Base-by-base conservation (phyloP, 371 early-diverging fungal species). In the Apophysomyces variabilis region DNA sequence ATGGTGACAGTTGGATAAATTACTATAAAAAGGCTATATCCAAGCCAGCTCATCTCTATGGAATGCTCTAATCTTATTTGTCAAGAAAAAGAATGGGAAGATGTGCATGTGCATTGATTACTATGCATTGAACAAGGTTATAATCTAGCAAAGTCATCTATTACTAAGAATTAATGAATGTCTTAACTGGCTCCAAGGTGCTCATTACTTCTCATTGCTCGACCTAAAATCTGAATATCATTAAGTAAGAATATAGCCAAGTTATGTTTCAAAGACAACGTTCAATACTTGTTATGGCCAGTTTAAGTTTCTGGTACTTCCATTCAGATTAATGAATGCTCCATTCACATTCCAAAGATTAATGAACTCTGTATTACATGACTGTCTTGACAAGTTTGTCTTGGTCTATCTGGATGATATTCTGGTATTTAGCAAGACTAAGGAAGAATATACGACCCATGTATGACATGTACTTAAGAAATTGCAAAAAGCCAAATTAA, bases 81-180 rank as follows among this genome's bases (percentile, higher is more conserved):
- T 82, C 0, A 66, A 69, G 5, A 87, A 90, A 72, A 84, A 86
- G 57, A 80, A 85, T 38, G 84, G 85, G 3, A 21, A 65, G 3
- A 16, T 80, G 14, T 72, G 75, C 0, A 38, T 81, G 21, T 84
- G 76, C 21, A 26, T 67, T 0, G 62, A 67, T 38, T 67, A 62
- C 12, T 39, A 47, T 9, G 73, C 38, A 0, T 56, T 89, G 7
- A 89, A 89, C 65, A 18, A 43, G 7, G 43, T 73, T 5, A 87
- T 83, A 3, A 59, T 67, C 9, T 70, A 72, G 46, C 69, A 87
- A 50, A 59, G 71, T 0, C 71, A 80, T 67, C 80, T 81, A 0
- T 16, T 87, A 0, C 84, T 80, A 3, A 18, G 65, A 0, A 69
- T 78, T 18, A 57, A 72, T 5, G 78, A 84, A 36, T 62, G 76